Conservation (phyloP, 345 rosid genomes). For the Excoecaria agallocha region DNA sequence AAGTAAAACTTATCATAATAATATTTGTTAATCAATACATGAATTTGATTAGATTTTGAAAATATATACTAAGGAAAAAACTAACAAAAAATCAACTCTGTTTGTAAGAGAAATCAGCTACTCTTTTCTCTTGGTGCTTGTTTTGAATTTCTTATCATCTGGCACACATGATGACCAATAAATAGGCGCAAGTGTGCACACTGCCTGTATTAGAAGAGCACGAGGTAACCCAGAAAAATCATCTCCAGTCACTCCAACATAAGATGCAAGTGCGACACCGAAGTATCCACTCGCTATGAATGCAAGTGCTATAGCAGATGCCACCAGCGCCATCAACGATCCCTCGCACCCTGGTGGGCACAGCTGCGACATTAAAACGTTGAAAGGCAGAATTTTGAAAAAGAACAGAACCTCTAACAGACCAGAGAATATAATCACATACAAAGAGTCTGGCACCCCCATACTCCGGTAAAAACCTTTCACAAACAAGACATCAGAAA, state of each 20-base stretch:
- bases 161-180: background rate
- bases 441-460: slow-evolving; percentile 61
- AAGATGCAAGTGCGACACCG: slow-evolving; percentile 72
- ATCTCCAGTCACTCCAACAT: slow-evolving; percentile 53
- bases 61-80: background rate
- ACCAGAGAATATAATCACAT: slow-evolving; percentile 63
- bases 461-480: slow-evolving; percentile 54
- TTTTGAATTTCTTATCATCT: slow-evolving; percentile 12
- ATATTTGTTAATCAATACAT: slow-evolving; percentile 5
- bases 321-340: slow-evolving; percentile 76
- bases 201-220: slow-evolving; percentile 63
- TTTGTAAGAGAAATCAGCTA: background rate
- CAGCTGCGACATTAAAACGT: slow-evolving; percentile 57
- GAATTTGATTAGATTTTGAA: background rate
- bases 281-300: slow-evolving; percentile 72
- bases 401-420: slow-evolving; percentile 65
- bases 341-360: slow-evolving; percentile 93
- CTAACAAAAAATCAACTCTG: background rate
- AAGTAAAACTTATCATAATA: no score
- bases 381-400: slow-evolving; percentile 78
- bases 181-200: slow-evolving; percentile 55
- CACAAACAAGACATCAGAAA: slow-evolving; percentile 70
- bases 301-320: slow-evolving; percentile 71
- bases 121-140: slow-evolving; percentile 34
- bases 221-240: slow-evolving; percentile 61